These are phyloP conservation scores for Gomphus sp. DNA, from an alignment of 1,284 basidiomycete genomes.

Conservation along the genomic window DNA sequence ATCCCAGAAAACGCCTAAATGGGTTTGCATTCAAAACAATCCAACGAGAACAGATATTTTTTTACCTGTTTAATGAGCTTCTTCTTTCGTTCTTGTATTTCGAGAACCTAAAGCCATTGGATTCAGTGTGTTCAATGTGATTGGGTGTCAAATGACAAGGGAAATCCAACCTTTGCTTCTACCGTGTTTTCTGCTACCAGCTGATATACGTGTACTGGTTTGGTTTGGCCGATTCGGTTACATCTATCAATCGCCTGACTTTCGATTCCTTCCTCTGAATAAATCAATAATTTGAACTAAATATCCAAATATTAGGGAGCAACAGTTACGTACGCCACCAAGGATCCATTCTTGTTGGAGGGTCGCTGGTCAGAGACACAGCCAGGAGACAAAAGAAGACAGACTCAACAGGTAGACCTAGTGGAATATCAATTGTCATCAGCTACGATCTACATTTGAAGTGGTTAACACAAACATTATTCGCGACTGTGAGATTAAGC, in stretches of 20 bases:
- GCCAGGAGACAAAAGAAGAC: not conserved
- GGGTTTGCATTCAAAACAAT: constrained; percentile 1
- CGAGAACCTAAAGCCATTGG: constrained; percentile 44
- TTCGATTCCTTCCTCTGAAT: constrained; percentile 71
- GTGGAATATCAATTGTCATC: not conserved
- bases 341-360: constrained; percentile 64
- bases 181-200: constrained; percentile 83
- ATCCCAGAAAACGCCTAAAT: constrained; percentile 75
- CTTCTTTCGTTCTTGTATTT: constrained; percentile 79
- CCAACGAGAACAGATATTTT: not conserved
- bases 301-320: not conserved
- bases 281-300: not conserved
- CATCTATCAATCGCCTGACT: constrained; percentile 82
- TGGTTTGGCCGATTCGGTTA: constrained; percentile 73
- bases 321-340: constrained; percentile 42
- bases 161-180: constrained; percentile 55
- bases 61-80: constrained; percentile 56
- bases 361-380: not conserved
- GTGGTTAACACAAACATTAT: constrained; percentile 40
- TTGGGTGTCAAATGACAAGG: not conserved
- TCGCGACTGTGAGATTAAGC: constrained; percentile 82
- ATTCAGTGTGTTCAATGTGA: not conserved
- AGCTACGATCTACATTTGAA: not conserved
- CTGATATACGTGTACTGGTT: constrained; percentile 78
- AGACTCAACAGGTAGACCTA: constrained; percentile 60